Evolutionary conservation across 495 filamentous ascomycete genomes (phyloP).

Genomic region (Penicillium verhagenii): DNA sequence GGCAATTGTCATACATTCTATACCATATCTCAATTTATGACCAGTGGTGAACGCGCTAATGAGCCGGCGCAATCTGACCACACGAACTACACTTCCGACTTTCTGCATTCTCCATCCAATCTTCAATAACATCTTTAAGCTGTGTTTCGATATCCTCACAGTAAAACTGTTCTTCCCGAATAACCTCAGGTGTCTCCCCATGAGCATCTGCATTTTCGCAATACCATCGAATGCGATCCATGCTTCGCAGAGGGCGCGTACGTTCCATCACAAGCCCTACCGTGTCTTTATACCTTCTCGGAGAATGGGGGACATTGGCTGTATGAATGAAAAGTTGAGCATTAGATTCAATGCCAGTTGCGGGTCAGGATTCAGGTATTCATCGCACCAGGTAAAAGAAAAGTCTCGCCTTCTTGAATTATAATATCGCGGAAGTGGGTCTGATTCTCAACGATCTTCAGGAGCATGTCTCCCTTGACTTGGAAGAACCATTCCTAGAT

Average conservation of each 20-base stretch:
- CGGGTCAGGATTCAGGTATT: background rate
- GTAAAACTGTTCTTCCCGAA: constrained; percentile 75
- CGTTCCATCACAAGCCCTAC: constrained; percentile 80
- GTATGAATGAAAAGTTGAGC: background rate
- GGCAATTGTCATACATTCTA: no score
- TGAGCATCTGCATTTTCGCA: constrained; percentile 51
- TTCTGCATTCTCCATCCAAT: constrained; percentile 62
- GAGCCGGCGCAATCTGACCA: constrained; percentile 36
- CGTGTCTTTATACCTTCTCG: constrained; percentile 52
- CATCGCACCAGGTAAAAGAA: constrained; percentile 60
- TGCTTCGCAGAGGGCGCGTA: constrained; percentile 56
- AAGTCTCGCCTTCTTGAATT: constrained; percentile 85
- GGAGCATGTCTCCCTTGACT: constrained; percentile 76
- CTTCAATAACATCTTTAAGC: constrained; percentile 77
- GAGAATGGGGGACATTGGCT: constrained; percentile 73
- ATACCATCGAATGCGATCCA: constrained; percentile 83
- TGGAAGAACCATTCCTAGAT: constrained; percentile 84
- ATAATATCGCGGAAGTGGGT: constrained; percentile 66
- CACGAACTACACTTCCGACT: constrained; percentile 68
- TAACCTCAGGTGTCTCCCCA: constrained; percentile 35
- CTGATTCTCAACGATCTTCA: constrained; percentile 68
- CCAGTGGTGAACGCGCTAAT: background rate
- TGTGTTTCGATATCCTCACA: constrained; percentile 81
- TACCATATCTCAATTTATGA: no score
- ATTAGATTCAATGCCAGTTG: background rate